A percentile compares a stretch with the other conserved stretches of the same genome.
These are phyloP conservation scores for Trypanosoma rangeli DNA, from an alignment of 208 protist genomes.

Conservation along the genomic window DNA sequence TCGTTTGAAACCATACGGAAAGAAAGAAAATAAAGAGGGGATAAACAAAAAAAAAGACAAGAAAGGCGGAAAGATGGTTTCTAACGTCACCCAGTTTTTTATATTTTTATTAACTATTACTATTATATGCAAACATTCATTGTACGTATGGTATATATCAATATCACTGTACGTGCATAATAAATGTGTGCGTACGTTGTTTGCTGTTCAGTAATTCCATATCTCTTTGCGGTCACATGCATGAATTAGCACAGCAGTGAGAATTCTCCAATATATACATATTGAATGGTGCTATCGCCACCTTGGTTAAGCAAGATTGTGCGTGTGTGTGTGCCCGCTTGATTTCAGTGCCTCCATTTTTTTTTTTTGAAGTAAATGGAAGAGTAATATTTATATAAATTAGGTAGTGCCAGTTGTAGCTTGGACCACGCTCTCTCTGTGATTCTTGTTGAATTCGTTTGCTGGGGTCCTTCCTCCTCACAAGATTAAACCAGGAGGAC, in stretches of 20 bases:
- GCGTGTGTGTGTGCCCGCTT: background rate
- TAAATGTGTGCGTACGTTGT: background rate
- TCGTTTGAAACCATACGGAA: conserved; percentile 5
- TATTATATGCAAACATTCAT: background rate
- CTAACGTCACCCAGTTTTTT: background rate
- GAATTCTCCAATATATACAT: background rate
- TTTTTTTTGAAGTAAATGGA: background rate
- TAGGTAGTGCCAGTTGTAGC: background rate
- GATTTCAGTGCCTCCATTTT: background rate
- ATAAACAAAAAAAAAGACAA: conserved; percentile 10
- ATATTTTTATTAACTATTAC: background rate
- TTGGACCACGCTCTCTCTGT: background rate
- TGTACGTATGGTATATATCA: background rate
- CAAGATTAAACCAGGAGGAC: background rate
- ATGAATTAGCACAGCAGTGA: background rate
- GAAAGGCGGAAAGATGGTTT: background rate
- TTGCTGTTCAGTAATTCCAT: background rate
- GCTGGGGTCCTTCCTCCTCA: background rate
- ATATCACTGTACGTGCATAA: too few relatives aligned
- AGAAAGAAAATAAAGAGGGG: conserved; percentile 14
- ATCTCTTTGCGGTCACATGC: background rate
- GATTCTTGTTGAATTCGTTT: background rate
- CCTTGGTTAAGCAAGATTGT: background rate
- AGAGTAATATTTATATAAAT: background rate
- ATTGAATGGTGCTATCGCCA: background rate